Evolutionary conservation across 805 yeast species (phyloP).

Genomic region (Kuraishia piskuri): DNA sequence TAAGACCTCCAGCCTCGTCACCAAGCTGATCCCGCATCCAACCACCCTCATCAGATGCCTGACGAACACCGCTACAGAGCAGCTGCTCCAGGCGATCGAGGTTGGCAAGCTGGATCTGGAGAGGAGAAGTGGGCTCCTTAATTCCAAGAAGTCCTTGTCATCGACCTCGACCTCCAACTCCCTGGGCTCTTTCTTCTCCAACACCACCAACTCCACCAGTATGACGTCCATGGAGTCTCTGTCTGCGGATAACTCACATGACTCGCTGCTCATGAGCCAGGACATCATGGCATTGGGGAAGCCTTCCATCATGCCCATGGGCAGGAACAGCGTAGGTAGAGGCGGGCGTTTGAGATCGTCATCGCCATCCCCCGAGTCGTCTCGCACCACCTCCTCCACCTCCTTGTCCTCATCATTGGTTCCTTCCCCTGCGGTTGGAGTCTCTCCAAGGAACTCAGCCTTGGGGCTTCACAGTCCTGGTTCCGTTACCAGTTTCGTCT

Average conservation of each 20-base stretch:
- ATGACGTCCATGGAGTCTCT: conserved; percentile 4
- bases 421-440: background rate
- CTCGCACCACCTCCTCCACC: background rate
- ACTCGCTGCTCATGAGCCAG: background rate
- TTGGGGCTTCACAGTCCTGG: background rate
- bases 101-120: conserved; percentile 2
- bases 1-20: conserved; percentile 3
- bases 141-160: conserved; percentile 15
- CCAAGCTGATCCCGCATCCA: background rate
- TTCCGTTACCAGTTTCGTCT: background rate
- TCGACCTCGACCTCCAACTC: conserved; percentile 28
- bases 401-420: background rate
- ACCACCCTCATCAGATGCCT: conserved; percentile 4
- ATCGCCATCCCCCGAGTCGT: background rate
- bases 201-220: conserved; percentile 4
- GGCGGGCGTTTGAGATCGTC: background rate
- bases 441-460: background rate
- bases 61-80: conserved; percentile 5
- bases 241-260: background rate
- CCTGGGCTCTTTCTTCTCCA: background rate
- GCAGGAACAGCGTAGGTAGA: background rate
- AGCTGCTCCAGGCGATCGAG: conserved; percentile 5
- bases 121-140: conserved; percentile 4
- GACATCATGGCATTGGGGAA: conserved; percentile 6
- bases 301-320: conserved; percentile 1